A percentile compares a stretch with the other conserved stretches of the same genome.
Evolutionary conservation across 2,329 filamentous ascomycete species (phyloP).

Genomic region (Neophaeococcomyces mojaviensis): DNA sequence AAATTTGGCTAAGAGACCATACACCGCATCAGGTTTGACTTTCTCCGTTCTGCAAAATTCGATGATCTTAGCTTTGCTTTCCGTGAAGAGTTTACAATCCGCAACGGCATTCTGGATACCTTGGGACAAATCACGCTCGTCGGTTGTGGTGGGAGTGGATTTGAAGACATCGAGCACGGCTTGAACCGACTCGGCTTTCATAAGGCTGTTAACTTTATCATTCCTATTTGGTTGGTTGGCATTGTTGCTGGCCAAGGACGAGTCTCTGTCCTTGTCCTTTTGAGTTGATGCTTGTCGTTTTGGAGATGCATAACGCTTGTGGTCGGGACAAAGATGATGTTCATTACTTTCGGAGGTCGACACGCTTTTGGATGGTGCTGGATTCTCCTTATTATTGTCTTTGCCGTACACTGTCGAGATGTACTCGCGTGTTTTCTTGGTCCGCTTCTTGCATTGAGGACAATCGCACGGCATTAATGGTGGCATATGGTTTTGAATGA

Average conservation of each 20-base stretch:
- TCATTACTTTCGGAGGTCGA: neutral
- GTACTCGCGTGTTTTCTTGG: neutral
- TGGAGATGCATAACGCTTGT: slow-evolving; percentile 1
- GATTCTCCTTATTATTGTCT: slow-evolving; percentile 1
- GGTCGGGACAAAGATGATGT: slow-evolving; percentile 5
- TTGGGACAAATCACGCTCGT: slow-evolving; percentile 2
- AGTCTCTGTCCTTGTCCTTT: slow-evolving; percentile 9
- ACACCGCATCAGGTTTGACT: slow-evolving; percentile 5
- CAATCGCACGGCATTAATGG: slow-evolving; percentile 3
- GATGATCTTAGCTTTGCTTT: slow-evolving; percentile 8
- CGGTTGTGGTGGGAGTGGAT: neutral
- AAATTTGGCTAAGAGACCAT: slow-evolving; percentile 8
- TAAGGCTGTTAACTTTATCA: slow-evolving; percentile 8
- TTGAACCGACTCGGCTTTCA: slow-evolving; percentile 6
- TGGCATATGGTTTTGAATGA: slow-evolving; percentile 4
- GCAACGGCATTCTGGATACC: neutral
- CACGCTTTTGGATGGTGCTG: neutral
- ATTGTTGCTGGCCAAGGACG: neutral
- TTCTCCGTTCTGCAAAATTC: neutral
- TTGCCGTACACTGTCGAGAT: neutral
- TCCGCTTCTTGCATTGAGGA: slow-evolving; percentile 2
- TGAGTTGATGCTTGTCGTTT: neutral
- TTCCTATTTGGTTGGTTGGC: slow-evolving; percentile 5
- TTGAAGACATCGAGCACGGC: slow-evolving; percentile 6
- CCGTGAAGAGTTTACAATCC: slow-evolving; percentile 4